Conservation (phyloP, 345 rosid genomes). For the Populus pruinosa region DNA sequence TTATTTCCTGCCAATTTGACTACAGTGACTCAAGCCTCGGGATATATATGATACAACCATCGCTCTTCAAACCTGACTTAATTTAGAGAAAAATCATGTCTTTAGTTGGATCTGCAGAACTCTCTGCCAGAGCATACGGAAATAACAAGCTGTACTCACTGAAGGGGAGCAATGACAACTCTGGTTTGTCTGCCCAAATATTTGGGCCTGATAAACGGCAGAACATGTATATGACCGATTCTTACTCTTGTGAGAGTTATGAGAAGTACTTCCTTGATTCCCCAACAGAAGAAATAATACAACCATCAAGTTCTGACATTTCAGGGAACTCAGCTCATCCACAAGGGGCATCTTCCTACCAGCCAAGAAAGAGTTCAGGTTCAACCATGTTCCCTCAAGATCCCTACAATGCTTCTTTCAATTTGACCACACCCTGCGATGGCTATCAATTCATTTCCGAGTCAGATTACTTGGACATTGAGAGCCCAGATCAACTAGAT, state of each 20-base stretch:
- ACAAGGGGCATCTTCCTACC: constrained; percentile 42
- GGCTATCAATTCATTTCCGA: constrained; percentile 37
- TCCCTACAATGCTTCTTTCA: constrained; percentile 35
- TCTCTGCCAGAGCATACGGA: constrained; percentile 46
- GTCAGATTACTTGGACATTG: constrained; percentile 42
- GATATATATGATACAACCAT: constrained; percentile 4
- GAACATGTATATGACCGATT: constrained; percentile 48
- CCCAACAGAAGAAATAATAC: constrained; percentile 51
- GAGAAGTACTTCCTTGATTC: constrained; percentile 80
- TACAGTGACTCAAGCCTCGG: constrained; percentile 24
- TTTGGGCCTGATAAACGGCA: constrained; percentile 52
- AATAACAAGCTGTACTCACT: constrained; percentile 53
- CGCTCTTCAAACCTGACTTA: constrained; percentile 17
- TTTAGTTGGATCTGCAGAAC: constrained; percentile 59
- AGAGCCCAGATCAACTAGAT: constrained; percentile 47
- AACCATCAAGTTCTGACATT: constrained; percentile 49
- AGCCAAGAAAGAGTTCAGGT: constrained; percentile 42
- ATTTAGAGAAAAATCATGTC: constrained; percentile 45
- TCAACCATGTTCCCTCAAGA: constrained; percentile 41
- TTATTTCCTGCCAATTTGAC: neutral
- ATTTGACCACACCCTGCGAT: constrained; percentile 20
- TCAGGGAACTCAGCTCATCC: constrained; percentile 51
- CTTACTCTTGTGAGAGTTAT: constrained; percentile 65
- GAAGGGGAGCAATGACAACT: constrained; percentile 39
- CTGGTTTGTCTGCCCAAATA: constrained; percentile 42